A percentile compares a stretch with the other conserved stretches of the same genome.
Conservation (phyloP, 257 asterid species). For the Eustoma russellianum region DNA sequence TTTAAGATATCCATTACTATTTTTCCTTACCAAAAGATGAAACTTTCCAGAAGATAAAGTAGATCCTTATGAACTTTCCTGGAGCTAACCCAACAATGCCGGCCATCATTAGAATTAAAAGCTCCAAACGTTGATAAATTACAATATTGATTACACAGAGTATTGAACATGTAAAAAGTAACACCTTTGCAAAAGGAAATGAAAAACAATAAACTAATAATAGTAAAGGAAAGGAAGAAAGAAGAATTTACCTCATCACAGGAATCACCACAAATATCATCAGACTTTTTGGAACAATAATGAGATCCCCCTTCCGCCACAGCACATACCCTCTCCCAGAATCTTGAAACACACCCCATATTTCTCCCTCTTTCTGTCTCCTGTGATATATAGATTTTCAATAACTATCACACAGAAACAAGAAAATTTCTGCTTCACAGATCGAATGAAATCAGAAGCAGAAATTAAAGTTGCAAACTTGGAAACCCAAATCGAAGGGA, state of each 20-base stretch:
- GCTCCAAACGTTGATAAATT: slow-evolving; percentile 4
- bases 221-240: background rate
- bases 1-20: background rate
- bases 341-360: slow-evolving; percentile 52
- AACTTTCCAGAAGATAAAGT: background rate
- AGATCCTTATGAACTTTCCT: background rate
- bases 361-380: slow-evolving; percentile 12
- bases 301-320: slow-evolving; percentile 80
- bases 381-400: slow-evolving; percentile 11
- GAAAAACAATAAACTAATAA: background rate
- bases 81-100: slow-evolving; percentile 13
- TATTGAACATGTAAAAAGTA: background rate
- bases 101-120: background rate
- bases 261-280: slow-evolving; percentile 47
- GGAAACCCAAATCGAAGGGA: slow-evolving; percentile 17
- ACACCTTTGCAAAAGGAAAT: background rate
- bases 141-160: background rate
- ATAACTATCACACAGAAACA: slow-evolving; percentile 7
- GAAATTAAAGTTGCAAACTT: slow-evolving; percentile 2
- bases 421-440: slow-evolving; percentile 5
- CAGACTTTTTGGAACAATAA: slow-evolving; percentile 67
- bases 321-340: slow-evolving; percentile 48
- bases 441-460: slow-evolving; percentile 12
- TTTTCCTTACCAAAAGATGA: background rate
- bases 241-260: slow-evolving; percentile 35